Evolutionary conservation across 495 filamentous ascomycete genomes (phyloP).

Genomic region (Lindgomyces ingoldianus): DNA sequence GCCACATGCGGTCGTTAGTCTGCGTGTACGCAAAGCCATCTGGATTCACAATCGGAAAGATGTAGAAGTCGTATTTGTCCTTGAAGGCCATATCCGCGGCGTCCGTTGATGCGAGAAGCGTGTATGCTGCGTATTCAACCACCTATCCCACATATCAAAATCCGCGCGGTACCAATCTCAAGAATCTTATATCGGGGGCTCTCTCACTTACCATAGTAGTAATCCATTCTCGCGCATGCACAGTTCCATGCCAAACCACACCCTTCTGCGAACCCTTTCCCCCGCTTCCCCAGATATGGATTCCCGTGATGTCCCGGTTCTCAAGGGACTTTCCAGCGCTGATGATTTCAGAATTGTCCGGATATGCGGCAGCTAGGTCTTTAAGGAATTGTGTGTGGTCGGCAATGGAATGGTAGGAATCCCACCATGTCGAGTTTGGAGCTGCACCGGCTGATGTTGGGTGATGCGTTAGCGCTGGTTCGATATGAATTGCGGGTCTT

Average conservation of each 20-base stretch:
- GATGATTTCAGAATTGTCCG: conserved; percentile 56
- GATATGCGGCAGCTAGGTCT: conserved; percentile 52
- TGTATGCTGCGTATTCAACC: conserved; percentile 59
- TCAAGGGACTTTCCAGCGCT: conserved; percentile 53
- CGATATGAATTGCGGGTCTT: neutral
- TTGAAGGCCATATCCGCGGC: conserved; percentile 48
- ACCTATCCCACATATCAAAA: too few species aligned
- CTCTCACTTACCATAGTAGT: conserved; percentile 51
- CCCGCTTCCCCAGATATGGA: conserved; percentile 59
- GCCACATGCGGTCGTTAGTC: conserved; percentile 60
- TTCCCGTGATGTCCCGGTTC: conserved; percentile 57
- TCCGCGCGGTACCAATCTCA: too few species aligned
- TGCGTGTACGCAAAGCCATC: conserved; percentile 68
- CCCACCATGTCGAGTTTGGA: conserved; percentile 54
- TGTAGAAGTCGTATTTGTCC: conserved; percentile 65
- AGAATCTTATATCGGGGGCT: too few species aligned
- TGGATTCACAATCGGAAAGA: conserved; percentile 64
- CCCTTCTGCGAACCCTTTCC: conserved; percentile 60
- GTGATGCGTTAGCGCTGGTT: conserved; percentile 21
- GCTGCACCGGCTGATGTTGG: conserved; percentile 18
- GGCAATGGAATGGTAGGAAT: conserved; percentile 57
- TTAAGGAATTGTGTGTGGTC: conserved; percentile 58
- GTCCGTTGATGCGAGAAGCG: conserved; percentile 51
- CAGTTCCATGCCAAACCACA: conserved; percentile 61
- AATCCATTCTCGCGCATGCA: conserved; percentile 68